Conservation (phyloP, 805 yeast genomes). For the Saccharomycopsis sp. region DNA sequence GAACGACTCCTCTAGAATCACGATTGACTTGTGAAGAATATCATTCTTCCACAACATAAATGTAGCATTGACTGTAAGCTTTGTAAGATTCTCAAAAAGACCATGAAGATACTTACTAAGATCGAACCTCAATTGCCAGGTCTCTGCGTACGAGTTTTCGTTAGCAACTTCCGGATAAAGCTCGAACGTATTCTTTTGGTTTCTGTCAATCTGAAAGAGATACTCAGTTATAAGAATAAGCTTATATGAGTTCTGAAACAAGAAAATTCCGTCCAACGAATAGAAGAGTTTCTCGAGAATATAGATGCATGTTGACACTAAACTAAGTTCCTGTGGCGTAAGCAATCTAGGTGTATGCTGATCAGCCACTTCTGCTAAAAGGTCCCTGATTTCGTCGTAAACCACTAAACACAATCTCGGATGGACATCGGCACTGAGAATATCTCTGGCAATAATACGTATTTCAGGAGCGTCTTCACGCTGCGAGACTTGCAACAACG, state of each 20-base stretch:
- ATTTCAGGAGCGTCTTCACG: constrained; percentile 43
- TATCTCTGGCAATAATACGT: constrained; percentile 66
- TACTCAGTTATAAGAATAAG: constrained; percentile 3
- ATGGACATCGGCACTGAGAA: constrained; percentile 56
- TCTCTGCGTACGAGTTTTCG: not conserved
- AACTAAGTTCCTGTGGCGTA: constrained; percentile 44
- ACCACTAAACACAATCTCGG: constrained; percentile 43
- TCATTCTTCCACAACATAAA: constrained; percentile 26
- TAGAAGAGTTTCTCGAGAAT: constrained; percentile 26
- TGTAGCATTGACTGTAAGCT: constrained; percentile 5
- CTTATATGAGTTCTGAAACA: constrained; percentile 8
- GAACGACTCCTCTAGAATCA: constrained; percentile 31
- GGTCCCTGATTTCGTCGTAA: constrained; percentile 25
- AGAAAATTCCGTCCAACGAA: not conserved
- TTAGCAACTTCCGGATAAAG: not conserved
- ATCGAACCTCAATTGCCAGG: not conserved
- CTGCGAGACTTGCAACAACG: constrained; percentile 45
- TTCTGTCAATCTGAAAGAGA: constrained; percentile 1
- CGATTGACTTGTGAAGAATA: constrained; percentile 29
- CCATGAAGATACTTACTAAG: not conserved
- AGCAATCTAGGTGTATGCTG: constrained; percentile 28
- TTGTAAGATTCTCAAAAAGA: not conserved
- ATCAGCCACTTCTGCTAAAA: constrained; percentile 20
- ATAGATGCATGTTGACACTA: constrained; percentile 37
- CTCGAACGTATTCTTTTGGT: not conserved